These are phyloP conservation scores for Miscanthus lutarioriparius DNA, from an alignment of 176 grass and related monocot species.

Conservation along the genomic window DNA sequence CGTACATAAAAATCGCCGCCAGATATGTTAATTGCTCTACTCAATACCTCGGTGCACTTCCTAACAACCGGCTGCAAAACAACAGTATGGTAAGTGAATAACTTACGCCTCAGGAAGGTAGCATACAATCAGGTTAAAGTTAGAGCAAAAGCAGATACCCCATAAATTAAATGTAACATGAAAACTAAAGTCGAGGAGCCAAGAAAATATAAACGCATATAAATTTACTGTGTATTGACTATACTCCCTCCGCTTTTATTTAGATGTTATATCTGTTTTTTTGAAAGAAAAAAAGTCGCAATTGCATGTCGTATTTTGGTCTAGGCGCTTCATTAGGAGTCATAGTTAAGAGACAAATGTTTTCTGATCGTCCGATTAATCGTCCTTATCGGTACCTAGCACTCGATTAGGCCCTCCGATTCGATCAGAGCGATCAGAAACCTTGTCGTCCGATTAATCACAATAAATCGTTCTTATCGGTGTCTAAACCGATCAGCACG, in stretches of 20 bases:
- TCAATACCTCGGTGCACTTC: constrained; percentile 75
- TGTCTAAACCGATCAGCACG: too few species aligned
- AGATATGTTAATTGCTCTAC: constrained; percentile 62
- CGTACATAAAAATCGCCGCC: constrained; percentile 90
- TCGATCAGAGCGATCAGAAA: too few species aligned
- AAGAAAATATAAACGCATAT: constrained; percentile 7
- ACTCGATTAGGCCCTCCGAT: too few species aligned
- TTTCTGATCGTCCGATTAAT: too few species aligned
- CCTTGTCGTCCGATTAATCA: too few species aligned
- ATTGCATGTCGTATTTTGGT: not conserved
- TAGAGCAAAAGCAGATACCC: constrained; percentile 6
- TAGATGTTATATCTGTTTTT: not conserved
- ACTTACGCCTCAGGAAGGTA: constrained; percentile 26
- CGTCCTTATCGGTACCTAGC: too few species aligned
- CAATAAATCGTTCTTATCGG: too few species aligned
- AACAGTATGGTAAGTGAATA: constrained; percentile 34
- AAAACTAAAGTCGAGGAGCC: constrained; percentile 7
- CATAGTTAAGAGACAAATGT: not conserved
- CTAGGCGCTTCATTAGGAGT: not conserved
- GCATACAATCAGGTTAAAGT: constrained; percentile 22
- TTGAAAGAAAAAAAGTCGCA: not conserved
- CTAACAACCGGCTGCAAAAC: constrained; percentile 66
- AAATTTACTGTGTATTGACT: not conserved
- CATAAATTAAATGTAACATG: constrained; percentile 9
- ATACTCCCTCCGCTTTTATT: not conserved